A percentile compares a stretch with the other conserved stretches of the same genome.
These are phyloP conservation scores for Colletotrichum karsti DNA, from an alignment of 2,329 filamentous ascomycete species.

Conservation along the genomic window DNA sequence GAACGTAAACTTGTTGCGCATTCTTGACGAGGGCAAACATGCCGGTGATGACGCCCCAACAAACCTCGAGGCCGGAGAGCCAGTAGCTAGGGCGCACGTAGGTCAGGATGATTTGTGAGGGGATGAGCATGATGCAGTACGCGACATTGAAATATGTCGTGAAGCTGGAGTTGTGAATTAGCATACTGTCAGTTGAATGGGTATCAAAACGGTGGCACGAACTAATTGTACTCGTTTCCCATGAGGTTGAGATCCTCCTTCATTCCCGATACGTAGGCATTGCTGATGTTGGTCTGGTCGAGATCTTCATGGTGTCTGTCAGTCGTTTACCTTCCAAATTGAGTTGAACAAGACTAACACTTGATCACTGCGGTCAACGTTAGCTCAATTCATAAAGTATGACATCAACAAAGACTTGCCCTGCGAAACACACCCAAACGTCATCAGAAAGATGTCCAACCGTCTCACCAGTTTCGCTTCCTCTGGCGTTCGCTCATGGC, in stretches of 20 bases:
- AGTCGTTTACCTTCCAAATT: slow-evolving; percentile 23
- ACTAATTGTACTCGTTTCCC: slow-evolving; percentile 46
- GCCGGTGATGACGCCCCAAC: slow-evolving; percentile 32
- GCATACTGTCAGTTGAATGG: neutral
- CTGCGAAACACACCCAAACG: slow-evolving; percentile 32
- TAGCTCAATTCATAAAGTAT: neutral
- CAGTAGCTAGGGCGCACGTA: slow-evolving; percentile 37
- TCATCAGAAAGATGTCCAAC: slow-evolving; percentile 30
- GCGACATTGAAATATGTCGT: slow-evolving; percentile 33
- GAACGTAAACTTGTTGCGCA: slow-evolving; percentile 47
- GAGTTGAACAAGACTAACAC: slow-evolving; percentile 1
- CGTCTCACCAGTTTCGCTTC: slow-evolving; percentile 17
- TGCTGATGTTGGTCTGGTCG: slow-evolving; percentile 48
- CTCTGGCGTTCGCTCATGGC: slow-evolving; percentile 25
- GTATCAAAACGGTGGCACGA: neutral
- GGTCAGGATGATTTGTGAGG: slow-evolving; percentile 37
- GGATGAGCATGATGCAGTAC: slow-evolving; percentile 37
- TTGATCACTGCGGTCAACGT: slow-evolving; percentile 28
- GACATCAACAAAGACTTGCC: neutral
- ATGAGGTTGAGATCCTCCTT: slow-evolving; percentile 55
- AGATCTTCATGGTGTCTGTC: slow-evolving; percentile 30
- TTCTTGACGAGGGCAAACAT: slow-evolving; percentile 25
- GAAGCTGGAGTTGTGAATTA: slow-evolving; percentile 11
- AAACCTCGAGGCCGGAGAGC: slow-evolving; percentile 37
- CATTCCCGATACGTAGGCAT: slow-evolving; percentile 58